phyloP scores from a whole-genome alignment of 2,329 filamentous ascomycete genomes.

The Ambrosiella xylebori region DNA sequence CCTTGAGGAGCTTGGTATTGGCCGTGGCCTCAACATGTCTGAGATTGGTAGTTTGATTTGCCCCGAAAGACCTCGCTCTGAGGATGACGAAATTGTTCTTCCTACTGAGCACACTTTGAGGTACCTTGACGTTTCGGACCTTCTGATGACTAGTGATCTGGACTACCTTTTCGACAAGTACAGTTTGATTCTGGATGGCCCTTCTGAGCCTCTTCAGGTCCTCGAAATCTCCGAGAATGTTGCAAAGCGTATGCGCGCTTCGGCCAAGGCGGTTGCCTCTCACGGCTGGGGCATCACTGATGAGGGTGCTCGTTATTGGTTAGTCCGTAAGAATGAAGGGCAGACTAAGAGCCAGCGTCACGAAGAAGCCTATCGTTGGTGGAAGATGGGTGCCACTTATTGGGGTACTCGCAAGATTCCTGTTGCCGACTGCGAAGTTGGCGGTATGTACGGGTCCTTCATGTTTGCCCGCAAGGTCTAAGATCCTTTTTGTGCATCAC shows the following conservation, averaged over 20 bases:
- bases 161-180: conserved; percentile 33
- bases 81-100: conserved; percentile 61
- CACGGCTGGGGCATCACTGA: conserved; percentile 57
- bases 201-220: conserved; percentile 54
- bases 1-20: conserved; percentile 54
- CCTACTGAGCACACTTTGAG: conserved; percentile 47
- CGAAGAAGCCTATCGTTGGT: conserved; percentile 38
- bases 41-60: conserved; percentile 52
- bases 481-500: conserved; percentile 12
- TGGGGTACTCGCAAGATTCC: conserved; percentile 86
- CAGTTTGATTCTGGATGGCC: conserved; percentile 38
- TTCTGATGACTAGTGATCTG: conserved; percentile 24
- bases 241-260: conserved; percentile 46
- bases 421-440: conserved; percentile 79
- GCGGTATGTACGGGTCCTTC: conserved; percentile 72
- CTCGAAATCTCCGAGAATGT: conserved; percentile 57
- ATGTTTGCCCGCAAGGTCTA: conserved; percentile 45
- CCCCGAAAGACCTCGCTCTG: conserved; percentile 34
- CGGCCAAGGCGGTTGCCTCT: conserved; percentile 39
- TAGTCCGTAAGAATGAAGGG: conserved; percentile 38
- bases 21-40: conserved; percentile 45
- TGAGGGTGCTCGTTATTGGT: conserved; percentile 46
- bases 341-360: conserved; percentile 17
- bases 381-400: conserved; percentile 73
- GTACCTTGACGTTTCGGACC: conserved; percentile 61